phyloP scores from a whole-genome alignment of 371 early-diverging fungal genomes.

The Actinomortierella wolfii region DNA sequence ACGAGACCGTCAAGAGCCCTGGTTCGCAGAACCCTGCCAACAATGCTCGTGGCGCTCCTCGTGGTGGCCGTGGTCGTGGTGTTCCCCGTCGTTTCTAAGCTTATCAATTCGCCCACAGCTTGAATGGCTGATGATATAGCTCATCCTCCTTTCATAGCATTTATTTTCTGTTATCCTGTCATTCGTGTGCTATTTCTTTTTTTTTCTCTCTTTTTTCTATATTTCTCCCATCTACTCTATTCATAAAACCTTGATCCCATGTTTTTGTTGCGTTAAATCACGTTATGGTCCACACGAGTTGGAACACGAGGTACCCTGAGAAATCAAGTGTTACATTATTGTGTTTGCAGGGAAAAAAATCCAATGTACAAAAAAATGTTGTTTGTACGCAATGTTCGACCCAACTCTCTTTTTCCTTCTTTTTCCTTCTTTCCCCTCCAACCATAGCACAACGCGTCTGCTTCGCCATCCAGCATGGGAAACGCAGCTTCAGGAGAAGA shows the following conservation, averaged over 20 bases:
- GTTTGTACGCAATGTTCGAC: too few species aligned
- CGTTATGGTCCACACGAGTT: too few species aligned
- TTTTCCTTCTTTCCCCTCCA: background rate
- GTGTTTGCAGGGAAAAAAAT: too few species aligned
- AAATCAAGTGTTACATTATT: too few species aligned
- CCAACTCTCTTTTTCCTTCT: background rate
- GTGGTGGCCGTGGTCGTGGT: conserved; percentile 65
- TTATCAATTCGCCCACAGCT: too few species aligned
- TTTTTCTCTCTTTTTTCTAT: background rate
- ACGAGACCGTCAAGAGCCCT: conserved; percentile 92
- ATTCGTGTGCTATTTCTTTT: background rate
- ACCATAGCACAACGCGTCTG: background rate
- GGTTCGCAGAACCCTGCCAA: conserved; percentile 66
- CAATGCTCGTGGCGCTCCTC: conserved; percentile 55
- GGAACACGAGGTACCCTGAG: too few species aligned
- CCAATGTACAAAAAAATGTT: too few species aligned
- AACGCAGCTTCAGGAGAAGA: conserved; percentile 41
- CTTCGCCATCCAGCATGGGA: conserved; percentile 38
- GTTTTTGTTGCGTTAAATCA: too few species aligned
- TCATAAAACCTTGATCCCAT: too few species aligned
- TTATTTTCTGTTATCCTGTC: background rate
- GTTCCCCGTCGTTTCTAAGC: conserved; percentile 60
- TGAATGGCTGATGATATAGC: background rate
- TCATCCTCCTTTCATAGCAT: background rate
- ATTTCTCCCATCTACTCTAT: background rate